These are phyloP conservation scores for Epichloe bromicola DNA, from an alignment of 2,329 filamentous ascomycete genomes.

Conservation along the genomic window DNA sequence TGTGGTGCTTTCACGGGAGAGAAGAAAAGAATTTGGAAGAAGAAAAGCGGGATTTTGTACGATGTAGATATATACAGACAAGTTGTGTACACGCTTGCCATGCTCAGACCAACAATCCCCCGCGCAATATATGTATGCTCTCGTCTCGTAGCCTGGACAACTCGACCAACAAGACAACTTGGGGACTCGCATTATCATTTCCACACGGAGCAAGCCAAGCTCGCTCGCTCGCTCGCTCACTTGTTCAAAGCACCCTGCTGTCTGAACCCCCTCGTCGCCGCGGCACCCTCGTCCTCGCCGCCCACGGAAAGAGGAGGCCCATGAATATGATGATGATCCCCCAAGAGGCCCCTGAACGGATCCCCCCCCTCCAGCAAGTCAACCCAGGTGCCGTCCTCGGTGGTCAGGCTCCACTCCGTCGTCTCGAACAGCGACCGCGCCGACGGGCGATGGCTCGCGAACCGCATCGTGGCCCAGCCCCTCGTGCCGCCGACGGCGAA, in stretches of 20 bases:
- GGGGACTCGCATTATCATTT: too few relatives aligned
- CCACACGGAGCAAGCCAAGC: neutral
- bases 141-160: too few relatives aligned
- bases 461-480: slow-evolving; percentile 60
- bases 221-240: slow-evolving; percentile 10
- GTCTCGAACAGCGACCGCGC: slow-evolving; percentile 64
- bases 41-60: too few relatives aligned
- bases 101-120: too few relatives aligned
- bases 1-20: too few relatives aligned
- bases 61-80: too few relatives aligned
- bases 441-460: slow-evolving; percentile 58
- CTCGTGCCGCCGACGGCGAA: slow-evolving; percentile 78
- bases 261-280: slow-evolving; percentile 33
- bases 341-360: slow-evolving; percentile 48
- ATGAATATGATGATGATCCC: slow-evolving; percentile 14
- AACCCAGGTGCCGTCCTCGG: slow-evolving; percentile 44
- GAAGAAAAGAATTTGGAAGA: too few relatives aligned
- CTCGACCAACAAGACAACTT: too few relatives aligned
- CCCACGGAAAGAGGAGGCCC: slow-evolving; percentile 11
- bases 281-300: slow-evolving; percentile 20
- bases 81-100: too few relatives aligned
- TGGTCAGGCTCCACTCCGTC: slow-evolving; percentile 75
- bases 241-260: slow-evolving; percentile 29
- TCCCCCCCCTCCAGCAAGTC: slow-evolving; percentile 60
- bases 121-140: too few relatives aligned